A percentile compares a stretch with the other conserved stretches of the same genome.
These are phyloP conservation scores for Lodderomyces margitis DNA, from an alignment of 1,139 yeast genomes.

Conservation along the genomic window DNA sequence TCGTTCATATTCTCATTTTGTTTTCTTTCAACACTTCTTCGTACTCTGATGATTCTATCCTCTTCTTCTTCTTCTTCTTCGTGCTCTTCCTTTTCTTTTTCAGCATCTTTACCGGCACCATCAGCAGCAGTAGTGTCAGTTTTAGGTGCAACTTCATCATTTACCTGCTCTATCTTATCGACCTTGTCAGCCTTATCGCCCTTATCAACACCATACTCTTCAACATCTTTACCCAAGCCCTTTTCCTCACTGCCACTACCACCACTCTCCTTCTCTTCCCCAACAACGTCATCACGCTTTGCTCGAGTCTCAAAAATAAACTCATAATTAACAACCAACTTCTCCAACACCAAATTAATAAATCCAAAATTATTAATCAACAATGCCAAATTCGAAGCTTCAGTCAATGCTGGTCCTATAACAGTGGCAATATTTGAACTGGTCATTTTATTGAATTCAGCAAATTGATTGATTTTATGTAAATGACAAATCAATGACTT, in stretches of 20 bases:
- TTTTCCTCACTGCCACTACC: background rate
- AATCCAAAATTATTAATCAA: conserved; percentile 52
- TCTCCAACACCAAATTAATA: conserved; percentile 54
- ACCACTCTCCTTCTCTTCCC: background rate
- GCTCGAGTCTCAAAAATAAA: conserved; percentile 29
- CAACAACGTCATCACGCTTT: background rate
- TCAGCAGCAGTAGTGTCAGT: background rate
- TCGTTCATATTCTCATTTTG: background rate
- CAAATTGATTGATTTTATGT: conserved; percentile 55
- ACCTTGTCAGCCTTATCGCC: background rate
- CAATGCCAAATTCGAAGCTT: conserved; percentile 52
- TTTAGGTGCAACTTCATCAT: background rate
- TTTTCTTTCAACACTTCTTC: conserved; percentile 1
- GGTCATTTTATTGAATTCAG: conserved; percentile 72
- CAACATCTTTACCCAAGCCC: background rate
- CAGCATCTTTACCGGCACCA: background rate
- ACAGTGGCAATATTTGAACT: conserved; percentile 81
- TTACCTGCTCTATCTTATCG: too few species aligned
- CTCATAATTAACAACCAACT: conserved; percentile 43
- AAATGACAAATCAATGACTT: conserved; percentile 69
- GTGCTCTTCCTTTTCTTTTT: background rate
- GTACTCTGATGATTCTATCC: background rate
- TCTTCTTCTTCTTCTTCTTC: background rate
- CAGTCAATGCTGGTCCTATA: conserved; percentile 59
- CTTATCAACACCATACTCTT: background rate